phyloP scores from a whole-genome alignment of 1,284 basidiomycete species.

The Volvariella surrecta region DNA sequence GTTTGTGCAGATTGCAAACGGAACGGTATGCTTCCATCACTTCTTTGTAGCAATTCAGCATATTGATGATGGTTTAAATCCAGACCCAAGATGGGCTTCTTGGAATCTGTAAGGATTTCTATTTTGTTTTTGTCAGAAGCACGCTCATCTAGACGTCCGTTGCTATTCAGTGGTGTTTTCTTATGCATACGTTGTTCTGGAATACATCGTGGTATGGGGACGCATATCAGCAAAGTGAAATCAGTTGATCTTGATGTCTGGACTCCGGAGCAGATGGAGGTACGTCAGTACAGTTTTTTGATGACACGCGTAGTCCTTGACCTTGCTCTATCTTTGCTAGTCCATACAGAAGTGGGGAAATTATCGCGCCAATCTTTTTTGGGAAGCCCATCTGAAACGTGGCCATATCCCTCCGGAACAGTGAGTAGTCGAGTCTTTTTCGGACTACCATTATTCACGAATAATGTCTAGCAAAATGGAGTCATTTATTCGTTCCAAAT shows the following conservation, averaged over 20 bases:
- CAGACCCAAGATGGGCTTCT: slow-evolving; percentile 97
- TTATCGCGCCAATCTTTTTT: slow-evolving; percentile 85
- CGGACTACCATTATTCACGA: slow-evolving; percentile 1
- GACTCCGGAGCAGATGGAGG: slow-evolving; percentile 97
- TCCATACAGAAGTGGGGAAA: slow-evolving; percentile 95
- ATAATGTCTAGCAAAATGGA: slow-evolving; percentile 80
- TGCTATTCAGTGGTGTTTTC: slow-evolving; percentile 67
- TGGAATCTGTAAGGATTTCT: slow-evolving; percentile 82
- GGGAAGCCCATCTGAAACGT: slow-evolving; percentile 92
- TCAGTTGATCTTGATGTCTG: slow-evolving; percentile 97
- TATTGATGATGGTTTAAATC: slow-evolving; percentile 7
- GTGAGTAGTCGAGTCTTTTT: slow-evolving; percentile 40
- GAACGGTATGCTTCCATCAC: slow-evolving; percentile 52
- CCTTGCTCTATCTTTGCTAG: slow-evolving; percentile 28
- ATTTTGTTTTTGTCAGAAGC: not conserved
- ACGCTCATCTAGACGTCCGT: slow-evolving; percentile 5
- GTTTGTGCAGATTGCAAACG: slow-evolving; percentile 90
- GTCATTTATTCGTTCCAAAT: slow-evolving; percentile 95
- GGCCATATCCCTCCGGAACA: slow-evolving; percentile 95
- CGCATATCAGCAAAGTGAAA: slow-evolving; percentile 95
- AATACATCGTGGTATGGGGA: slow-evolving; percentile 96
- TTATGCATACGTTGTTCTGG: slow-evolving; percentile 98
- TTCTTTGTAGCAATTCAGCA: slow-evolving; percentile 9
- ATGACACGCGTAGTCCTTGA: not conserved
- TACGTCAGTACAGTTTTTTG: slow-evolving; percentile 26